phyloP scores from a whole-genome alignment of 257 asterid genomes.

The Scutellaria minor region DNA sequence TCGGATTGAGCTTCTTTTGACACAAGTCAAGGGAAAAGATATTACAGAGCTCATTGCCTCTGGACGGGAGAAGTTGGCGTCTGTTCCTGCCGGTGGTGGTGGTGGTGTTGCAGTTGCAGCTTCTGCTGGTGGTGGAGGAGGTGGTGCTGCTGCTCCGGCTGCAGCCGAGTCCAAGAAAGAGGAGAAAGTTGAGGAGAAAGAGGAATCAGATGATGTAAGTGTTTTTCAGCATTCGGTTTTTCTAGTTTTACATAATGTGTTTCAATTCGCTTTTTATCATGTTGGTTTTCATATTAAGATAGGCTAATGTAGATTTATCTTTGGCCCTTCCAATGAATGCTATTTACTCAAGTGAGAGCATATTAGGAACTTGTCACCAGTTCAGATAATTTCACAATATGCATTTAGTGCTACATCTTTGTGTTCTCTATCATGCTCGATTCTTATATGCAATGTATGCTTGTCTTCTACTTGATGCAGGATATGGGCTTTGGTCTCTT shows the following conservation, averaged over 20 bases:
- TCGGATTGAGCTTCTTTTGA: slow-evolving; percentile 36
- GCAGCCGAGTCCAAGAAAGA: slow-evolving; percentile 48
- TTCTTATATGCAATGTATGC: background rate
- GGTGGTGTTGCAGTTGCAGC: slow-evolving; percentile 41
- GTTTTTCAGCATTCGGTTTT: background rate
- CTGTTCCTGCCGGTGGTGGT: slow-evolving; percentile 45
- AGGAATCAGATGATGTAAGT: slow-evolving; percentile 48
- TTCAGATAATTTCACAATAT: background rate
- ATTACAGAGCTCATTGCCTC: slow-evolving; percentile 42
- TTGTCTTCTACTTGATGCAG: slow-evolving; percentile 32
- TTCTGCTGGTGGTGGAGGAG: slow-evolving; percentile 32
- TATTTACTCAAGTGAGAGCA: no score
- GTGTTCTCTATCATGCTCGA: background rate
- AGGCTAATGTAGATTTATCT: background rate
- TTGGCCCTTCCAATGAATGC: background rate
- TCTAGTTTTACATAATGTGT: background rate
- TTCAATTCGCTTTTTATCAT: background rate
- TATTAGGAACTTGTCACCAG: background rate
- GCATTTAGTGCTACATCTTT: background rate
- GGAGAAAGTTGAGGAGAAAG: slow-evolving; percentile 46
- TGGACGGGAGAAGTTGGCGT: slow-evolving; percentile 43
- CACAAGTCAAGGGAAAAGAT: slow-evolving; percentile 38
- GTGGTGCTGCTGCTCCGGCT: slow-evolving; percentile 41
- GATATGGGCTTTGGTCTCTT: slow-evolving; percentile 48
- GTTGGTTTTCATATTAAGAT: background rate